Evolutionary conservation across 352 stramenopile genomes (phyloP), one percentile per base, ranked within the genome.

Genomic region (Blastocystis sp.): DNA sequence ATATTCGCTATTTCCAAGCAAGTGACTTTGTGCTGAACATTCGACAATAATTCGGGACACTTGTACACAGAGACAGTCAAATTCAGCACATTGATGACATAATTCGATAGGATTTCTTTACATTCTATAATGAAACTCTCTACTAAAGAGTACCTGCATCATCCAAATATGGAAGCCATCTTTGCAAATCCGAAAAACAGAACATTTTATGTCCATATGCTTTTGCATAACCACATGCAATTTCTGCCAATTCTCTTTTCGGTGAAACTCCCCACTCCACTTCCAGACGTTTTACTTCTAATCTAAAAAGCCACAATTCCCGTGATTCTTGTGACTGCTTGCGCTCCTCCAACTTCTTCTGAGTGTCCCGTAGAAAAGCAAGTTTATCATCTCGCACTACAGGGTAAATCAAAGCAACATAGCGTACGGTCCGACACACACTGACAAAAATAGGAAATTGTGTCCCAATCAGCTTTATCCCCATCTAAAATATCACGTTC

Each of bases 61-160:
- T 80, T 80, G n/a, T 43, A 11, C 70, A 80, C 70, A 41, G 34
- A 80, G 45, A 80, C 39, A 15, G 70, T 80, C n/a, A 80, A 15
- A 64, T 80, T 47, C 39, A 80, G n/a, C 26, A 62, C 20, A 37
- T 34, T 29, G 1, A 80, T 80, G 26, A 63, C 41, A 8, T 64
- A 62, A n/a, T 80, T n/a, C 47, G 47, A 59, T 8, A 80, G 47
- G 13, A 80, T n/a, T 47, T 54, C 20, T 18, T 64, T 62, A 26
- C 23, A 66, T 7, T 37, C 70, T 62, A 47, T 43, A 39, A 7
- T 34, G 20, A 73, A 29, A 73, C 7, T 39, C 6, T 1, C 20
- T 47, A 1, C 20, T 39, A 7, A 73, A 9, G 26, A 7, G 1
- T 45, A 73, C 62, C 7, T 43, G 61, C 70, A 9, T 37, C 45